Base-by-base conservation (phyloP, 2,329 filamentous ascomycete species). In the Aspergillus pseudoglaucus region DNA sequence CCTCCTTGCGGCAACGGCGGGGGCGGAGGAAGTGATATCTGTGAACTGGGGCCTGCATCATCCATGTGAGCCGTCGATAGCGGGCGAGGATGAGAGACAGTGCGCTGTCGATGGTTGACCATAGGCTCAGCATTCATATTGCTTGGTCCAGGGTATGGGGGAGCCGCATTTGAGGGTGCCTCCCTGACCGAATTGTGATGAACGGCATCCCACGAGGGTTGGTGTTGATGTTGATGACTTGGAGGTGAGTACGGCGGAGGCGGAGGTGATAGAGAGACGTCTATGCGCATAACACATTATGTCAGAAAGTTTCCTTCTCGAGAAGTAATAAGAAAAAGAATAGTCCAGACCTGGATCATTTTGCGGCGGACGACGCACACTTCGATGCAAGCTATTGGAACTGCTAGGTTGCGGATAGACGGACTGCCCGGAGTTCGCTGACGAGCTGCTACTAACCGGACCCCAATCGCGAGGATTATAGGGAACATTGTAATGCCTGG, bases 391-490 rank as follows among this genome's bases (percentile, higher is more conserved):
- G 50, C 53, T 60, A 42, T 56, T 61, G 32, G 55, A 37, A 47
- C 43, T 61, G 39, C 17, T 37, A 18, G 39, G 12, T 4, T 41
- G 64, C 10, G 57, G 44, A 60, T 65, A 65, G 30, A 56, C 45
- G 38, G 59, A 47, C 44, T 64, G 59, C 27, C 58, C 58, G 37
- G 52, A 45, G 32, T 55, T 56, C 38, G 59, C 48, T 18, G 62
- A 55, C 17, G 47, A 50, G 47, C 59, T 30, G 25, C 25, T 59
- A 15, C 63, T 62, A 39, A 71, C 65, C 17, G 69, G 67, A 1
- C 67, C 71, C 74, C 74, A 76, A 62, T 75, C 70, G 51, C 72
- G 71, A 32, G 74, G 74, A 53, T 76, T 74, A 52, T 76, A 76
- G 7, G 70, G 66, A 20, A 69, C 64, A 57, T 60, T 73, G 52